Base-by-base conservation (phyloP, 768 basidiomycete genomes). In the Rhodosporidiobolus sp. region DNA sequence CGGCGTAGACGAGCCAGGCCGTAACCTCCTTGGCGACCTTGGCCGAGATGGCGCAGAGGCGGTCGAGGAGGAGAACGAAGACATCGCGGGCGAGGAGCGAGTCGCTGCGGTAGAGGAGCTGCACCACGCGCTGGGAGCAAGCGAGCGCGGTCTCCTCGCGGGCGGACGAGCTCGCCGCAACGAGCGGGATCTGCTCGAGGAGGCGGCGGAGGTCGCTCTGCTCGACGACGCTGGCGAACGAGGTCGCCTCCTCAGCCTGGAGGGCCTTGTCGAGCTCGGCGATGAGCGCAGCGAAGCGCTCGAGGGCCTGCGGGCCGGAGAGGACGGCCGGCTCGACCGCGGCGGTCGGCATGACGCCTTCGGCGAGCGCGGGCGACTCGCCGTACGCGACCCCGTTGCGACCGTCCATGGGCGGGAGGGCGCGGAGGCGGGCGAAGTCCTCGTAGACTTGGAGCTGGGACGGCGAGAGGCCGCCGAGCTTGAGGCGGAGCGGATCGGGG, bases 71-170 rank as follows among this genome's bases (percentile, higher is more conserved):
- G 55, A 89, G 87, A 50, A 93, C 94, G 80, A 93, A 99, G 28
- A 68, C 70, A 80, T 99, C 94, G 64, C 95, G 87, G 0, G 91
- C 93, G 67, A 99, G 85, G 75, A 90, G 88, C 5, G 87, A 87
- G 8, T 86, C 85, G 1, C 91, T 91, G 84, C 94, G 94, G 84
- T 94, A 99, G 69, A 99, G 82, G 46, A 94, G 84, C 80, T 96
- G 94, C 8, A 98, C 95, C 66, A 95, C 90, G 83, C 96, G 95
- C 82, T 99, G 95, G 1, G 95, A 94, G 84, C 96, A 94, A 77
- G 88, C 85, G 69, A 98, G 83, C 1, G 94, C 91, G 5, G 93
- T 95, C 63, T 90, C 89, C 67, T 91, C 89, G 73, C 88, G 88
- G 66, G 93, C 90, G 26, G 84, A 82, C 3, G 91, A 88, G 74